phyloP scores from a whole-genome alignment of 805 yeast species.

The Suhomyces vadensis region DNA sequence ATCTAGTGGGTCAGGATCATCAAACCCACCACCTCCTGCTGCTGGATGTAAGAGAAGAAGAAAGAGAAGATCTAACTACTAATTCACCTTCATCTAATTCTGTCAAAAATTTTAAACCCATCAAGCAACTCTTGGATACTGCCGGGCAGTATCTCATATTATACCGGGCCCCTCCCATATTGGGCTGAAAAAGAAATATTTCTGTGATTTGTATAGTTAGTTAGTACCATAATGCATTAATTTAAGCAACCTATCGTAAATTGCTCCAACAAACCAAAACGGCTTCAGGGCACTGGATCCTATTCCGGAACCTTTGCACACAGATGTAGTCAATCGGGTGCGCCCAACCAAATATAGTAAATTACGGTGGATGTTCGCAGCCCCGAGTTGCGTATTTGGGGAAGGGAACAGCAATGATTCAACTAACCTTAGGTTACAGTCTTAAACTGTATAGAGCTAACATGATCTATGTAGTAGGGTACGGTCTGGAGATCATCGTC shows the following conservation, averaged over 20 bases:
- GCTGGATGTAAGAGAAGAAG: conserved; percentile 32
- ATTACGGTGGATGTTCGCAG: no score
- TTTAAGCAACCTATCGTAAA: not conserved
- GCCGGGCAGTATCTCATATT: conserved; percentile 7
- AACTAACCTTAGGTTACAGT: no score
- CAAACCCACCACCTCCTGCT: conserved; percentile 2
- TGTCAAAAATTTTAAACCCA: not conserved
- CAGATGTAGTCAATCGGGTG: no score
- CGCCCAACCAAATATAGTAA: no score
- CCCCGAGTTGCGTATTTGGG: no score
- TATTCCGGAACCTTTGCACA: no score
- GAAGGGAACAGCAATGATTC: no score
- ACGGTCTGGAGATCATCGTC: no score
- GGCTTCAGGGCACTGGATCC: not conserved
- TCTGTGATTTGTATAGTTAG: not conserved
- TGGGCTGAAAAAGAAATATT: not conserved
- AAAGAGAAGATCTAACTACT: conserved; percentile 35
- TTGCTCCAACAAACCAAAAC: no score
- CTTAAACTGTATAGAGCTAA: no score
- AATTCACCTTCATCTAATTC: not conserved
- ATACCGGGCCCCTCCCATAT: conserved; percentile 3
- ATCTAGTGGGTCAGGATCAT: no score
- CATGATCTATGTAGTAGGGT: no score
- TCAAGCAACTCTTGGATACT: not conserved
- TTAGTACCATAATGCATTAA: not conserved